These are phyloP conservation scores for Phytophthora uliginosa DNA, from an alignment of 352 stramenopile genomes.

Conservation along the genomic window DNA sequence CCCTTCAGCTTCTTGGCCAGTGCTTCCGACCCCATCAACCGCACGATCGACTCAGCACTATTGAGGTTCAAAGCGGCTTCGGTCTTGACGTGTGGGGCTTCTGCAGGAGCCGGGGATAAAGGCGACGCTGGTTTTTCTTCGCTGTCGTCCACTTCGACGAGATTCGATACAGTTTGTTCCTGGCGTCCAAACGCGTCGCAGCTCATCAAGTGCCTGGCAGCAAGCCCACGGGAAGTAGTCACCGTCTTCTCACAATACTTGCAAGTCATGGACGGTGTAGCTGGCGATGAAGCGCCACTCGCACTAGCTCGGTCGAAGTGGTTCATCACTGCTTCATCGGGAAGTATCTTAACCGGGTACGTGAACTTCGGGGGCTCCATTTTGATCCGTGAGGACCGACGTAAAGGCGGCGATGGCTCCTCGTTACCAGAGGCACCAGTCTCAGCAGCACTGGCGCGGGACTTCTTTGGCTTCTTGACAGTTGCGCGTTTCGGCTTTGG, in stretches of 20 bases:
- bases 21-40: conserved; percentile 41
- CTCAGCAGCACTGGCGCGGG: neutral
- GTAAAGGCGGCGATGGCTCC: neutral
- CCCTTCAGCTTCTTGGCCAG: conserved; percentile 37
- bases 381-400: conserved; percentile 34
- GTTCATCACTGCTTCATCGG: conserved; percentile 6
- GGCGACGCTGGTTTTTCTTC: conserved; percentile 9
- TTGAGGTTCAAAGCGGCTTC: conserved; percentile 1
- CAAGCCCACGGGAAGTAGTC: conserved; percentile 9
- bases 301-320: conserved; percentile 19
- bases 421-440: neutral
- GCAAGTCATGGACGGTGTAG: conserved; percentile 12
- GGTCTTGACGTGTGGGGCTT: neutral
- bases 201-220: conserved; percentile 18
- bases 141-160: neutral
- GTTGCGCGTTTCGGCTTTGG: conserved; percentile 16
- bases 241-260: conserved; percentile 31
- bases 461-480: conserved; percentile 20
- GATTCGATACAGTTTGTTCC: neutral
- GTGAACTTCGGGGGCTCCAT: conserved; percentile 11
- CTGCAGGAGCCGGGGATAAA: neutral
- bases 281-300: neutral
- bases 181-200: conserved; percentile 3
- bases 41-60: conserved; percentile 11
- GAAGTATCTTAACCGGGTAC: neutral